These are phyloP conservation scores for Chlamydomonas sphaeroides DNA, from an alignment of 139 green algal species.

Conservation along the genomic window DNA sequence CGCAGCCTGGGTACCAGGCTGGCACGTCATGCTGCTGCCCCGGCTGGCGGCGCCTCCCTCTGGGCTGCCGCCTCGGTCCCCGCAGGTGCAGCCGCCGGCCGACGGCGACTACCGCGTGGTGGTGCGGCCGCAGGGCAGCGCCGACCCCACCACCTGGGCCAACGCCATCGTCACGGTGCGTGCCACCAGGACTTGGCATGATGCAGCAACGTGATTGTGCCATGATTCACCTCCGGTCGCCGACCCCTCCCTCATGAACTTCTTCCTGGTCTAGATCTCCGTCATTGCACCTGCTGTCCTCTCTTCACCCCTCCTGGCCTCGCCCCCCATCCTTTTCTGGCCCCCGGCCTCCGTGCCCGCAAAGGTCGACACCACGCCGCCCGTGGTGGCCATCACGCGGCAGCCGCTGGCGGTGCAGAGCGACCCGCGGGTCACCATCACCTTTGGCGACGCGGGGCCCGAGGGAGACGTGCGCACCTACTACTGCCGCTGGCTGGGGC, in stretches of 20 bases:
- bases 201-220: too few species aligned
- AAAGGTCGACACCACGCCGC: constrained; percentile 38
- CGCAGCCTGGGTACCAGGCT: too few species aligned
- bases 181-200: too few species aligned
- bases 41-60: too few species aligned
- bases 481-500: constrained; percentile 31
- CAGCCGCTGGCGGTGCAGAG: not conserved
- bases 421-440: constrained; percentile 7
- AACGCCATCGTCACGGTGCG: not conserved
- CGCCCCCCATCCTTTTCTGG: not conserved
- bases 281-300: too few species aligned
- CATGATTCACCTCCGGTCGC: too few species aligned
- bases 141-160: constrained; percentile 3
- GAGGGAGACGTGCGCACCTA: constrained; percentile 19
- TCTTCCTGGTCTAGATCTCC: too few species aligned
- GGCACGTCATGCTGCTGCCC: too few species aligned
- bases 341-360: not conserved
- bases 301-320: too few species aligned
- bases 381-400: constrained; percentile 6
- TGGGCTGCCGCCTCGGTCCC: too few species aligned
- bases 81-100: not conserved
- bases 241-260: too few species aligned
- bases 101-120: constrained; percentile 9
- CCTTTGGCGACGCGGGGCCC: not conserved
- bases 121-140: not conserved